Base-by-base conservation (phyloP, 352 stramenopile genomes). In the Phytophthora europaea region DNA sequence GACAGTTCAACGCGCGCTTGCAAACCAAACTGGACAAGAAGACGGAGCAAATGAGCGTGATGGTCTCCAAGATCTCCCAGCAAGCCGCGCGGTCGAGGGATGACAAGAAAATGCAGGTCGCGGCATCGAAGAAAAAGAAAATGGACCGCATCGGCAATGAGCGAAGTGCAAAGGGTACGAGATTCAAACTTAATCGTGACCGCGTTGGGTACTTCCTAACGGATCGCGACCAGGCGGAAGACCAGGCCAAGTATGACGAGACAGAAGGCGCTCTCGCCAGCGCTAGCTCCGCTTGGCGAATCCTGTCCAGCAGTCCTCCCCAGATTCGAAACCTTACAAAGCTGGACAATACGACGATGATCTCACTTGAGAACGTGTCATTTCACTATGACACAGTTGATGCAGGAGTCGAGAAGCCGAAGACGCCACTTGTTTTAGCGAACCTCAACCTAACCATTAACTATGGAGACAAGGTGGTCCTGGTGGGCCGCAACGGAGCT, bases 401-500 rank as follows among this genome's bases (percentile, higher is more conserved):
- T 18, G 8, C 36, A 13, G 6, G n/a, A 12, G 26, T 63, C 4
- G 34, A 58, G 28, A 65, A 73, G 10, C 45, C 70, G 18, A 74
- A 65, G 26, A 18, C 57, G 3, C 75, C 82, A 10, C 50, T 90
- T 2, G 68, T 93, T 45, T 56, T 97, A 16, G 75, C 94, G 52
- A 84, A 91, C 33, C 65, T 94, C 9, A 89, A 91, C 52, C 61
- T 97, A 22, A 89, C 73, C 3, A 81, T 97, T 59, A 81, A 93
- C 38, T 91, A 94, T 61, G 89, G 89, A 2, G 82, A 94, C 43
- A 90, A 91, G 26, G 82, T 98, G 45, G 89, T 96, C 31, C 67
- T 98, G 1, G 92, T 98, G 38, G 95, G 95, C 22, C 91, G 94
- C n/a, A 89, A 92, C 48, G 81, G 82, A 20, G 78, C 82, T 31